Evolutionary conservation across 1,284 basidiomycete species (phyloP), one percentile per base, ranked within the genome.

Genomic region (Pyrrhoderma noxium): DNA sequence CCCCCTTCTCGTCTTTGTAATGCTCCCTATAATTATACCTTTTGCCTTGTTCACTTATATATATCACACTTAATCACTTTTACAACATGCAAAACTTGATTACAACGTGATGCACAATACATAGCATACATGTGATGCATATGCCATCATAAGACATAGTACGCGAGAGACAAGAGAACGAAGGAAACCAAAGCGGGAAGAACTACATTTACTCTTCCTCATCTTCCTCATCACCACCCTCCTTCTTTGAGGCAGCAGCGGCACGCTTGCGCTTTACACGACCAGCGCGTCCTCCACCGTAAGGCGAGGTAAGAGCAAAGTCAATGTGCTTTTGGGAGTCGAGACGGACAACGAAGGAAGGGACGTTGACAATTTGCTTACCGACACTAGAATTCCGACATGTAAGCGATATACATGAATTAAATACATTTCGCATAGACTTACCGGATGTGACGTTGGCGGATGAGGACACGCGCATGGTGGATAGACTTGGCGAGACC

Each of bases 251-350:
- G 56, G 94, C 93, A 50, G 92, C 91, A 60, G 84, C 84, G 61
- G 89, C 89, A 65, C 95, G 92, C 92, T 97, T 98, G 73, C 96
- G 85, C 89, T 99, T 98, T 69, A 97, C 93, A 67, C 96, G 94
- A 65, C 96, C 95, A 59, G 94, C 76, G 62, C 95, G 91, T 63
- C 89, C 95, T 68, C 95, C 95, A 69, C 95, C 96, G 69, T 94
- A 98, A 52, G 95, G 95, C 61, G 93, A 96, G 59, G 89, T 97
- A 65, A 96, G 85, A 41, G 95, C 89, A 69, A 97, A 98, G 82
- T 99, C 95, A 69, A 99, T 95, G 82, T 99, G 95, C 64, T 93
- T 94, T 82, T 94, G 91, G 57, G 89, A 92, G 77, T 93, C 91
- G 65, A 94, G 85, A 72, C 91, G 93, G 64, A 99, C 96, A 65